A percentile compares a stretch with the other conserved stretches of the same genome.
phyloP scores from a whole-genome alignment of 1,139 yeast genomes.

The Meyerozyma smithsonii region DNA sequence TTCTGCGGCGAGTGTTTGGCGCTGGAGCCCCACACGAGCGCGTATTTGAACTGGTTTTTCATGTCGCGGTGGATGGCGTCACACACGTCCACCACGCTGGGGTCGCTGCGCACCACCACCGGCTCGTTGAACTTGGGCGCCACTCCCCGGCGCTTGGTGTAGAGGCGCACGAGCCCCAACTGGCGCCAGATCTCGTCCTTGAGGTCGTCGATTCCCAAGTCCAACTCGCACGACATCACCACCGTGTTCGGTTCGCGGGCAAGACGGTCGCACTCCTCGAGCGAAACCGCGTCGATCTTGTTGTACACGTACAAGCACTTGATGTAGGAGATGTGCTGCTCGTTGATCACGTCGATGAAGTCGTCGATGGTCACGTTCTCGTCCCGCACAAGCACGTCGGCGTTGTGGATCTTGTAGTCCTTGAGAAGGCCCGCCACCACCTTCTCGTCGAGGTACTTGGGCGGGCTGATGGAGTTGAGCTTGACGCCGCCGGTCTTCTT shows the following conservation, averaged over 20 bases:
- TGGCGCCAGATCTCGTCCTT: constrained; percentile 93
- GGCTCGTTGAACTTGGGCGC: constrained; percentile 83
- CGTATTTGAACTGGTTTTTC: constrained; percentile 87
- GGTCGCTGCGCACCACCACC: constrained; percentile 77
- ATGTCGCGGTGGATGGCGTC: constrained; percentile 90
- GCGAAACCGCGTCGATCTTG: constrained; percentile 90
- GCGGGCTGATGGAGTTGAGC: constrained; percentile 75
- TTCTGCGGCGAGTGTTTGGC: constrained; percentile 96
- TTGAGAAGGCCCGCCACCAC: constrained; percentile 70
- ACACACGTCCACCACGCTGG: constrained; percentile 82
- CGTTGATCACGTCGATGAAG: constrained; percentile 87
- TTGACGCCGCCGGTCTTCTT: constrained; percentile 93
- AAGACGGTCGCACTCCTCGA: constrained; percentile 88
- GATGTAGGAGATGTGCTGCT: constrained; percentile 79
- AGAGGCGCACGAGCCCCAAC: constrained; percentile 71
- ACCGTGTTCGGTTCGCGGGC: constrained; percentile 91
- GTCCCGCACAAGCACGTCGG: constrained; percentile 87
- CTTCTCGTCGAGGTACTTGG: constrained; percentile 76
- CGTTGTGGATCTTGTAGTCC: constrained; percentile 88
- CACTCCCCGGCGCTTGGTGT: constrained; percentile 82
- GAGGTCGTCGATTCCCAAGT: constrained; percentile 80
- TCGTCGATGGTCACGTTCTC: constrained; percentile 90
- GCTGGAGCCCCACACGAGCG: constrained; percentile 94
- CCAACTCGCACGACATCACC: constrained; percentile 88
- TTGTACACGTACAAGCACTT: constrained; percentile 92